A percentile compares a stretch with the other conserved stretches of the same genome.
These are phyloP conservation scores for Microdochium bolleyi DNA, from an alignment of 2,329 filamentous ascomycete genomes.

Conservation along the genomic window DNA sequence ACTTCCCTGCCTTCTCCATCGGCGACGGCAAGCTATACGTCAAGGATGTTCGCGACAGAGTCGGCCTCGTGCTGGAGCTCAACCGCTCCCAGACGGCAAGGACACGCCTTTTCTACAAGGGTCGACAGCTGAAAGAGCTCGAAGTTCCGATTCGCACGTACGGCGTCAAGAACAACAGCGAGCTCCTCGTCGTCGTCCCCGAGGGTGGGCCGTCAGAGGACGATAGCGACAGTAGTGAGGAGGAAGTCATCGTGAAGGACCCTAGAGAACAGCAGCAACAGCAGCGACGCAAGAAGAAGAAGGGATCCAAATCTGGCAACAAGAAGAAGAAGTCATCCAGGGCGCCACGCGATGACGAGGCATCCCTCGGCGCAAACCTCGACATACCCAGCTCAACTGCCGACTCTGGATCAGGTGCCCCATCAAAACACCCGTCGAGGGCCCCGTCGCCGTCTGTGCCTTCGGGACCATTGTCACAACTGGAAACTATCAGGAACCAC, in stretches of 20 bases:
- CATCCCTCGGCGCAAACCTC: constrained; percentile 20
- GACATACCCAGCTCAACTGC: constrained; percentile 26
- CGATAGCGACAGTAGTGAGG: constrained; percentile 31
- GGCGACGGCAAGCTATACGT: constrained; percentile 64
- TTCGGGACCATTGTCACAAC: constrained; percentile 46
- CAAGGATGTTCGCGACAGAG: constrained; percentile 58
- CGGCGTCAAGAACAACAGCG: constrained; percentile 53
- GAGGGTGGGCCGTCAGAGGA: constrained; percentile 36
- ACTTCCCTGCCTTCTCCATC: constrained; percentile 70
- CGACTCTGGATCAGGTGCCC: constrained; percentile 20
- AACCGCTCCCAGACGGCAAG: constrained; percentile 40
- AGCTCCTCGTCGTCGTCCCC: constrained; percentile 50
- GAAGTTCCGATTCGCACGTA: constrained; percentile 48
- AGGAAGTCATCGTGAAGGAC: constrained; percentile 33
- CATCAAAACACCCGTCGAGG: constrained; percentile 28
- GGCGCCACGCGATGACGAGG: constrained; percentile 34
- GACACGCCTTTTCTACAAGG: constrained; percentile 68
- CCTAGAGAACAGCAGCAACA: constrained; percentile 25
- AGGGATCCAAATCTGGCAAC: constrained; percentile 30
- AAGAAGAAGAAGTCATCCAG: constrained; percentile 27
- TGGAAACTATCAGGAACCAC: constrained; percentile 57
- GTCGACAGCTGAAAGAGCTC: constrained; percentile 60
- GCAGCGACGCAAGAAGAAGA: constrained; percentile 29
- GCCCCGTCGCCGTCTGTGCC: constrained; percentile 26
- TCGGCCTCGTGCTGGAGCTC: constrained; percentile 57